A percentile compares a stretch with the other conserved stretches of the same genome.
Evolutionary conservation across 225 moss, liverwort and hornwort species (phyloP).

Genomic region (Pseudisothecium myosuroides): DNA sequence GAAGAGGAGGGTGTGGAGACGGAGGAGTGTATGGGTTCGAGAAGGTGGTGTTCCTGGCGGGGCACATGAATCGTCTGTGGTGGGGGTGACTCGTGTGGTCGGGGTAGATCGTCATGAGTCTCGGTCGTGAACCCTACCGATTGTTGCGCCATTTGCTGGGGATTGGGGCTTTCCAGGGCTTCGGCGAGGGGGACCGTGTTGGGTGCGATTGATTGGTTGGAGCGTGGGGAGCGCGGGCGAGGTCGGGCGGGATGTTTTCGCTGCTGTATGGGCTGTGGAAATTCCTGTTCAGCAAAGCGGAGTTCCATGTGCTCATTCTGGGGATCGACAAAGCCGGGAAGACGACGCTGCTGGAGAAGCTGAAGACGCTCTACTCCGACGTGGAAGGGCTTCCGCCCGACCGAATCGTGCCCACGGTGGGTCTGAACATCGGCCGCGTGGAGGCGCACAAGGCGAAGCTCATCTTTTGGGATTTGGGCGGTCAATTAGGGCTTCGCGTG

Average conservation of each 20-base stretch:
- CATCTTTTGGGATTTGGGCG: constrained; percentile 98
- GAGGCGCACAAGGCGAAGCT: constrained; percentile 96
- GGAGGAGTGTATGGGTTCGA: background rate
- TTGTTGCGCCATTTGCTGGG: background rate
- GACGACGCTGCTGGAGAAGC: constrained; percentile 92
- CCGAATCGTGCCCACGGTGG: constrained; percentile 96
- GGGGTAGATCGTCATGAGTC: background rate
- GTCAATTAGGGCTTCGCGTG: constrained; percentile 87
- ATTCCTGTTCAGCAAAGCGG: constrained; percentile 97
- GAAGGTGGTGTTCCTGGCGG: background rate
- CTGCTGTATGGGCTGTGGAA: constrained; percentile 97
- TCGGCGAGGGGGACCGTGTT: background rate
- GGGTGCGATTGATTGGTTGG: background rate
- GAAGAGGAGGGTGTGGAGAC: background rate
- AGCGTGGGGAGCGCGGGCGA: background rate
- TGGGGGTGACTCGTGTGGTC: background rate
- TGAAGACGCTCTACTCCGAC: constrained; percentile 93
- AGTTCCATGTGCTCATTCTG: constrained; percentile 98
- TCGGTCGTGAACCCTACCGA: constrained; percentile 7
- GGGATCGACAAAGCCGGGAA: constrained; percentile 99
- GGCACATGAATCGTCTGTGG: background rate
- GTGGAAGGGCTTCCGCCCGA: constrained; percentile 92
- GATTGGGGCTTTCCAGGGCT: background rate
- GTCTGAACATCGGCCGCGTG: constrained; percentile 88
- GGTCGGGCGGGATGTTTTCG: constrained; percentile 73